These are phyloP conservation scores for Angomonas deanei DNA, from an alignment of 208 protist species.

Conservation along the genomic window DNA sequence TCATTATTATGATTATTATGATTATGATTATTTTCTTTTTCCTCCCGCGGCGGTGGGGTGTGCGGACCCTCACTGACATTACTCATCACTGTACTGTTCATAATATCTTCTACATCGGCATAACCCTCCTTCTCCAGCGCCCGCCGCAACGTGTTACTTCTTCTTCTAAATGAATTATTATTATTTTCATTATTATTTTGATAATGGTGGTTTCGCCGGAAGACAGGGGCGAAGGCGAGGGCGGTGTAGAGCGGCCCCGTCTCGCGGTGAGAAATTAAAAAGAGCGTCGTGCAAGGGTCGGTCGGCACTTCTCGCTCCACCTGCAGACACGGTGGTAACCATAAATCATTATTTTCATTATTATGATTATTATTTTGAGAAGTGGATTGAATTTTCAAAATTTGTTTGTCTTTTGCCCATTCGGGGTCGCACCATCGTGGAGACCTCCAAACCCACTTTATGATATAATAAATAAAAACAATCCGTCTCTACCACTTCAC, in stretches of 20 bases:
- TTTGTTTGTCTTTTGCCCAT: constrained; percentile 57
- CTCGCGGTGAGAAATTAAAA: constrained; percentile 59
- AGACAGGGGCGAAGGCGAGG: constrained; percentile 68
- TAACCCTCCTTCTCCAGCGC: constrained; percentile 24
- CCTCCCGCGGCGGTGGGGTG: neutral
- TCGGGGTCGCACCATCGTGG: constrained; percentile 44
- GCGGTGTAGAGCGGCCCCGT: constrained; percentile 69
- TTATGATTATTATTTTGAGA: neutral
- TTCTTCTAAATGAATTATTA: too few species aligned
- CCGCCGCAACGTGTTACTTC: neutral
- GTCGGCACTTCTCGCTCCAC: constrained; percentile 68
- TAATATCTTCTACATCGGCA: constrained; percentile 40
- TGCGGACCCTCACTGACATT: neutral
- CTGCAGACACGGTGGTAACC: constrained; percentile 59
- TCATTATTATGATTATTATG: neutral
- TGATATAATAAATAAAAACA: constrained; percentile 60
- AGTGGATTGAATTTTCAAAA: constrained; percentile 38
- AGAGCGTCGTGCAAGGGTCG: constrained; percentile 47
- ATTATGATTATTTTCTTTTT: neutral
- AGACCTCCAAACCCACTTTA: constrained; percentile 52
- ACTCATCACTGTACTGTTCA: constrained; percentile 31
- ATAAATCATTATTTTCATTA: constrained; percentile 1
- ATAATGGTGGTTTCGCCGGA: constrained; percentile 5
- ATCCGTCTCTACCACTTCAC: constrained; percentile 41
- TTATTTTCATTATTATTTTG: neutral